A percentile compares a stretch with the other conserved stretches of the same genome.
phyloP scores from a whole-genome alignment of 2,329 filamentous ascomycete genomes.

The Emmonsia crescens region DNA sequence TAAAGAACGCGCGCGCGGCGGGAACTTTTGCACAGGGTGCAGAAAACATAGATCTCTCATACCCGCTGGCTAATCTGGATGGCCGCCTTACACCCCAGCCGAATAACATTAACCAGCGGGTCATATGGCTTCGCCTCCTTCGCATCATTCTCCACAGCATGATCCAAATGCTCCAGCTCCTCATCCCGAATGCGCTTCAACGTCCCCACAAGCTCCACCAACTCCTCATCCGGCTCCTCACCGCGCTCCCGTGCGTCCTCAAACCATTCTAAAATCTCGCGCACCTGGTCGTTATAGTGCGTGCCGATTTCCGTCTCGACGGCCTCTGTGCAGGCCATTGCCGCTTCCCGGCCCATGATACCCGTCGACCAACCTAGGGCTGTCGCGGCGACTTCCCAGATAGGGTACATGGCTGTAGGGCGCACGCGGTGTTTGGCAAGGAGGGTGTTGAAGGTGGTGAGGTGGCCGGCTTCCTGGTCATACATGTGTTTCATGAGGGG shows the following conservation, averaged over 20 bases:
- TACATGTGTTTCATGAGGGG: conserved; percentile 97
- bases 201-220: conserved; percentile 60
- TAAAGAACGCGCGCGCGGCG: no score
- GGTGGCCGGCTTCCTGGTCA: conserved; percentile 84
- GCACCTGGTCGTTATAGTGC: conserved; percentile 90
- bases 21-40: no score
- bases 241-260: conserved; percentile 63
- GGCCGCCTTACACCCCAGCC: conserved; percentile 79
- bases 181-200: conserved; percentile 83
- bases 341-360: conserved; percentile 78
- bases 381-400: conserved; percentile 74
- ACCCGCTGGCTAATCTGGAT: conserved; percentile 67
- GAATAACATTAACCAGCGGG: conserved; percentile 73
- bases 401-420: conserved; percentile 81
- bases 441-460: conserved; percentile 72
- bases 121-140: conserved; percentile 85
- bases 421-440: conserved; percentile 79
- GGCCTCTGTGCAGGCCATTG: conserved; percentile 97
- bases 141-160: conserved; percentile 86
- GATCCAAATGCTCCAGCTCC: conserved; percentile 91
- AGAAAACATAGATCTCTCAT: conserved; percentile 19
- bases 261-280: conserved; percentile 70
- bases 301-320: conserved; percentile 96
- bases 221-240: conserved; percentile 68
- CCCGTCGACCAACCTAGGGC: conserved; percentile 83